Percentiles rank a stretch among this genome's conserved stretches.
Conservation (phyloP, 179 eudicot species). For the Pouteria campechiana region DNA sequence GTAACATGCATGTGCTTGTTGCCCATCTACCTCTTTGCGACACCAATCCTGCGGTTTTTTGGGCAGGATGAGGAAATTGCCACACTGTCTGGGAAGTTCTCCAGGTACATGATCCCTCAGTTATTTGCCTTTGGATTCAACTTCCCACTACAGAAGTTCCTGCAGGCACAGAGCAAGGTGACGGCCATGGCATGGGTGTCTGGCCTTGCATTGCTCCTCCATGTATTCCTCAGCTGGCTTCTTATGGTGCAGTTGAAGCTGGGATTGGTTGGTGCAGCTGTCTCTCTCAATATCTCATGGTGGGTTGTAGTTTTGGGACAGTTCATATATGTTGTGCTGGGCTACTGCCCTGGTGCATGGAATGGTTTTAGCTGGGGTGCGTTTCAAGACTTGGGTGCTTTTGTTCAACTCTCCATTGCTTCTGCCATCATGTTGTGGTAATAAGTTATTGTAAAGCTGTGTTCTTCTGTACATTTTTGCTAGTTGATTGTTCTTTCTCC, state of each 20-base stretch:
- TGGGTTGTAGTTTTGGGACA: slow-evolving; percentile 63
- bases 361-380: slow-evolving; percentile 71
- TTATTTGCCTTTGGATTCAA: slow-evolving; percentile 61
- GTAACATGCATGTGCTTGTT: slow-evolving; percentile 32
- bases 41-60: slow-evolving; percentile 43
- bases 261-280: slow-evolving; percentile 75
- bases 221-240: slow-evolving; percentile 49
- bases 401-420: slow-evolving; percentile 66
- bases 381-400: slow-evolving; percentile 59
- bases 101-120: slow-evolving; percentile 67
- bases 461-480: no score
- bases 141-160: slow-evolving; percentile 75
- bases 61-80: slow-evolving; percentile 57
- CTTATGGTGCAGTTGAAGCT: slow-evolving; percentile 50
- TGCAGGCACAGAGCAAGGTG: slow-evolving; percentile 84
- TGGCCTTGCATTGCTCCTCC: slow-evolving; percentile 45
- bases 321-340: slow-evolving; percentile 40
- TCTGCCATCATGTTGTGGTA: slow-evolving; percentile 91
- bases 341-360: slow-evolving; percentile 82
- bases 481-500: no score
- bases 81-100: slow-evolving; percentile 55
- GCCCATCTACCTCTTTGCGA: slow-evolving; percentile 56
- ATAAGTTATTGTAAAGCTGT: no score
- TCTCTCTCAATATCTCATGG: slow-evolving; percentile 59
- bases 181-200: slow-evolving; percentile 56